phyloP scores from a whole-genome alignment of 768 basidiomycete genomes.

The Russula vinacea region DNA sequence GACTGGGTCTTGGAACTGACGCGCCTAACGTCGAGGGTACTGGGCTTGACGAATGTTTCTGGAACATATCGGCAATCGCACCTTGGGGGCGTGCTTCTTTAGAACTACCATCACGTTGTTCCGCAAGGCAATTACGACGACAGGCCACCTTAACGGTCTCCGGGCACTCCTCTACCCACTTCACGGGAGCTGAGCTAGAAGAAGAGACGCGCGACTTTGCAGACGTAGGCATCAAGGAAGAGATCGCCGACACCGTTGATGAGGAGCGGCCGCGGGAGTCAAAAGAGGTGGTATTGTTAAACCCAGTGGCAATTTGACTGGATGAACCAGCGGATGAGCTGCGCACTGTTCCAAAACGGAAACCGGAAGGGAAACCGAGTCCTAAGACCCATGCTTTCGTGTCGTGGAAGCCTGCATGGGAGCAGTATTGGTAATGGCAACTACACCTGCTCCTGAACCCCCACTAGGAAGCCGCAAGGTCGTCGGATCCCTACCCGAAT shows the following conservation, averaged over 20 bases:
- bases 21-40: constrained; percentile 11
- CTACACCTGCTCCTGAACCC: constrained; percentile 66
- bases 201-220: constrained; percentile 42
- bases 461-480: constrained; percentile 50
- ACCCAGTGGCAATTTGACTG: constrained; percentile 37
- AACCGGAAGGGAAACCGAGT: constrained; percentile 56
- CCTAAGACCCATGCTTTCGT: constrained; percentile 56
- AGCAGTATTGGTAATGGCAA: constrained; percentile 37
- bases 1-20: constrained; percentile 31
- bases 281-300: constrained; percentile 18
- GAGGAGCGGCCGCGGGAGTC: constrained; percentile 37
- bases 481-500: constrained; percentile 35
- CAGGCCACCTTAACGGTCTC: constrained; percentile 47
- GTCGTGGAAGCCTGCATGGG: not conserved
- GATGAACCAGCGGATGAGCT: constrained; percentile 25
- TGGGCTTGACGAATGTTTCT: constrained; percentile 32
- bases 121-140: constrained; percentile 33
- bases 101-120: constrained; percentile 39
- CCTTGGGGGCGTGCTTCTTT: constrained; percentile 53
- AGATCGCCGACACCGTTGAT: constrained; percentile 41
- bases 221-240: constrained; percentile 50
- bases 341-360: constrained; percentile 36
- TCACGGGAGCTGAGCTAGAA: constrained; percentile 41
- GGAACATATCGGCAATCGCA: constrained; percentile 59
- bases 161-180: constrained; percentile 52